Percentiles rank a stretch among this genome's conserved stretches.
Evolutionary conservation across 176 grass and related monocot species (phyloP).

Genomic region (Hordeum marinum): DNA sequence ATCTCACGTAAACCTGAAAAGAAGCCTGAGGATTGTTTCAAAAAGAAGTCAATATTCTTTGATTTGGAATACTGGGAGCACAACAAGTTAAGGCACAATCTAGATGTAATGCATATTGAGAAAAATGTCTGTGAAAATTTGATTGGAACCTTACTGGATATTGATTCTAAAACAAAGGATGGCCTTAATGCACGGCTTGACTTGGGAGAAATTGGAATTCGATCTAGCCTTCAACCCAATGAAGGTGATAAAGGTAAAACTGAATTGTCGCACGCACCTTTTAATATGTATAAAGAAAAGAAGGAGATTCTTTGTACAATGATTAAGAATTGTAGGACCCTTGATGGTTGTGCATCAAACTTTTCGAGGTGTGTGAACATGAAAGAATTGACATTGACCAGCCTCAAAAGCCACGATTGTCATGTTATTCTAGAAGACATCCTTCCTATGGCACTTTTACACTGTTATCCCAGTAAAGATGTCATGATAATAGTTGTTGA

Average conservation of each 20-base stretch:
- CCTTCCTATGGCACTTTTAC: conserved; percentile 3
- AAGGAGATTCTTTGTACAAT: neutral
- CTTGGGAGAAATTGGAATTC: neutral
- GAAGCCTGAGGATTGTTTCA: neutral
- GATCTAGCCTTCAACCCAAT: neutral
- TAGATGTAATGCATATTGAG: conserved; percentile 30
- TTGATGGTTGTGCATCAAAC: neutral
- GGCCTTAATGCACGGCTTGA: neutral
- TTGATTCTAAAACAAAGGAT: neutral
- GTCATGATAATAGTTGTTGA: neutral
- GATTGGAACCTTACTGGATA: neutral
- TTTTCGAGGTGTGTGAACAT: conserved; percentile 7
- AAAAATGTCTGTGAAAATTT: conserved; percentile 19
- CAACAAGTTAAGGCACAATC: neutral
- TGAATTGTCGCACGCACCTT: no score
- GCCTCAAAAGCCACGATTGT: conserved; percentile 26
- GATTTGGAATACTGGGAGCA: neutral
- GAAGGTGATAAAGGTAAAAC: neutral
- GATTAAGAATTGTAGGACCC: neutral
- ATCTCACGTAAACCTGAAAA: neutral
- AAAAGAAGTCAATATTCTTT: neutral
- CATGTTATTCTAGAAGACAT: conserved; percentile 28
- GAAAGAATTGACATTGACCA: neutral
- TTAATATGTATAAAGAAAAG: neutral
- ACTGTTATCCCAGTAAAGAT: neutral